Evolutionary conservation across 2,329 filamentous ascomycete species (phyloP).

Genomic region (Nemania bipapillata): DNA sequence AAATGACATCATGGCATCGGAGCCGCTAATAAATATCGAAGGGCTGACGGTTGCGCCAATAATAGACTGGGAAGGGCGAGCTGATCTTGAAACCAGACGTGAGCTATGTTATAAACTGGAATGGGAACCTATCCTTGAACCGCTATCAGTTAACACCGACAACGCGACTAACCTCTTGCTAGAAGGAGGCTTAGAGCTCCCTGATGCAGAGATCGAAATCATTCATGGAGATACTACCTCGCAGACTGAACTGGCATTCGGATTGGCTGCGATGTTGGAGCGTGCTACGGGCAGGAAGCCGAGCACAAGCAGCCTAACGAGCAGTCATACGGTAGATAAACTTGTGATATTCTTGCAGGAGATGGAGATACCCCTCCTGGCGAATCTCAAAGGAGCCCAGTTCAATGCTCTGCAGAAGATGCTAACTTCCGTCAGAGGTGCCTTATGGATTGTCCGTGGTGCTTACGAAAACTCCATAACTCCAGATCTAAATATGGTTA

Average conservation of each 20-base stretch:
- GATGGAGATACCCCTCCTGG: slow-evolving; percentile 58
- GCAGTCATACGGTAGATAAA: slow-evolving; percentile 51
- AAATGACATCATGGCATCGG: slow-evolving; percentile 42
- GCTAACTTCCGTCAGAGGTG: slow-evolving; percentile 48
- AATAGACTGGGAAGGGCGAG: slow-evolving; percentile 50
- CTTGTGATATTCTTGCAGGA: slow-evolving; percentile 59
- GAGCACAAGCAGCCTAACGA: slow-evolving; percentile 48
- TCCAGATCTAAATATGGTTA: slow-evolving; percentile 51
- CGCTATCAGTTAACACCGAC: slow-evolving; percentile 39
- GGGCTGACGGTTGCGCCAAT: slow-evolving; percentile 56
- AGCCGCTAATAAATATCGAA: slow-evolving; percentile 54
- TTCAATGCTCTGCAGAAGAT: slow-evolving; percentile 53
- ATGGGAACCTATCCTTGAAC: slow-evolving; percentile 57
- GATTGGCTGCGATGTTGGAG: slow-evolving; percentile 51
- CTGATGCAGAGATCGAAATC: slow-evolving; percentile 53
- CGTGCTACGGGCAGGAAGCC: slow-evolving; percentile 52
- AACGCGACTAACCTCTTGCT: slow-evolving; percentile 31
- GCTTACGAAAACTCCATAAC: slow-evolving; percentile 51
- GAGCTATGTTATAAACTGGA: slow-evolving; percentile 60
- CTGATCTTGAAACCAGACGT: slow-evolving; percentile 49
- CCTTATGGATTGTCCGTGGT: slow-evolving; percentile 54
- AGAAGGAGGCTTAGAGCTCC: slow-evolving; percentile 35
- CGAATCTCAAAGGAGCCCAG: slow-evolving; percentile 53
- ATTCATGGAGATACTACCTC: slow-evolving; percentile 52
- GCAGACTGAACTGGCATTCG: slow-evolving; percentile 51